Evolutionary conservation across 2,329 filamentous ascomycete species (phyloP).

Genomic region (Fusarium sp.): DNA sequence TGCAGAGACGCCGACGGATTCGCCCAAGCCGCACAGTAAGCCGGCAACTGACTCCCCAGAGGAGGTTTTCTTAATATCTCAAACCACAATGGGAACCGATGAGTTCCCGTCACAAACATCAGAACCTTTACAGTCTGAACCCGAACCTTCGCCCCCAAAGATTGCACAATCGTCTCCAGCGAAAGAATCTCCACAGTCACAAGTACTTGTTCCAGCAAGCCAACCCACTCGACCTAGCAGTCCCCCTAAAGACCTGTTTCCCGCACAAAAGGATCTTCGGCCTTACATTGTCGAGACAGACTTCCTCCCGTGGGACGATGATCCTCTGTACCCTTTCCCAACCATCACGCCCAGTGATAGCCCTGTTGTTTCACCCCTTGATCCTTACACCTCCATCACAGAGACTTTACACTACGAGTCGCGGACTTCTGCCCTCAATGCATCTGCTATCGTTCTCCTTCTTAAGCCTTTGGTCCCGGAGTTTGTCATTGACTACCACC

Average conservation of each 20-base stretch:
- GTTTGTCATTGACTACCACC: conserved; percentile 66
- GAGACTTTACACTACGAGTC: conserved; percentile 69
- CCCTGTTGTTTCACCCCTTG: conserved; percentile 57
- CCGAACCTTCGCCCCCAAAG: conserved; percentile 27
- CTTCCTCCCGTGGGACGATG: conserved; percentile 70
- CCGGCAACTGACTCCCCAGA: conserved; percentile 52
- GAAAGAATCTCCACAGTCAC: conserved; percentile 14
- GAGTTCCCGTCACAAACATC: conserved; percentile 53
- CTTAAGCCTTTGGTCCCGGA: conserved; percentile 69
- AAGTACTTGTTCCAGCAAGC: conserved; percentile 33
- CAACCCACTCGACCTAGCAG: conserved; percentile 40
- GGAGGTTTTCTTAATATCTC: conserved; percentile 61
- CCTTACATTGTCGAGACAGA: conserved; percentile 67
- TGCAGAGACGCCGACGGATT: conserved; percentile 28
- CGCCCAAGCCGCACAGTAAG: conserved; percentile 13
- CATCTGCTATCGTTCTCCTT: conserved; percentile 71
- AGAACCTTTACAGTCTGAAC: conserved; percentile 48
- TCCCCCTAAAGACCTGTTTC: conserved; percentile 43
- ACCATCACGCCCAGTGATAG: conserved; percentile 28
- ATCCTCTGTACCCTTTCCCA: conserved; percentile 68
- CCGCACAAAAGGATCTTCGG: conserved; percentile 56
- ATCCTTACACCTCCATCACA: conserved; percentile 67
- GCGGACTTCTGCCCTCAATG: conserved; percentile 68
- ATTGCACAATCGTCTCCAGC: conserved; percentile 15
- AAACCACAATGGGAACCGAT: conserved; percentile 59